Evolutionary conservation across 768 basidiomycete genomes (phyloP), one percentile per base, ranked within the genome.

Genomic region (Suillus subalutaceus): DNA sequence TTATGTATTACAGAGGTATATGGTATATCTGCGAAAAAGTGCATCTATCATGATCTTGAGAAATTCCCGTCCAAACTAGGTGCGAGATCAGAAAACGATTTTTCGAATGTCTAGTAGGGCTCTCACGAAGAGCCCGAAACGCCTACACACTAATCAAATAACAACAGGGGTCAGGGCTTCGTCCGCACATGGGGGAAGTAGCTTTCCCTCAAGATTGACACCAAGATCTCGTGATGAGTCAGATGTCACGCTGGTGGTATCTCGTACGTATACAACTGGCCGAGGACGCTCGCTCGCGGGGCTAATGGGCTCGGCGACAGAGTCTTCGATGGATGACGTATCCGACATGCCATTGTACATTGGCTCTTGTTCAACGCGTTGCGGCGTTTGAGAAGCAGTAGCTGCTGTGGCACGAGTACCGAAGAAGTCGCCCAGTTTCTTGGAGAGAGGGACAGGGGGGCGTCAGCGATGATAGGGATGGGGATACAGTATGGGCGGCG

Each of bases 361-460:
- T 48, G 67, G 62, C 62, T 74, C 76, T 44, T 63, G 73, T 64
- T 78, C 74, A 23, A 71, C 18, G n/a, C 65, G 68, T 66, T 67
- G 72, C 20, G 70, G 69, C 67, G 68, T 71, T 46, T 69, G 64
- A 66, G 73, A 70, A 16, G 75, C 52, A 0, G 80, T 68, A 3
- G 77, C 73, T 0, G 77, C 77, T 16, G 87, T 88, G 61, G 66
- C 72, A 66, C 88, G 81, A 37, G 88, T 81, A 64, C 84, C 80
- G 73, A 93, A 93, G 75, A 93, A 87, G 10, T 88, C 88, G 5
- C 90, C 90, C 53, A 93, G 71, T 78, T 90, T 92, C 71, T 84
- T 83, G 41, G 87, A 77, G n/a, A 88, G 78, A 1, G 86, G 87
- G 20, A 83, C 80, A 30, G 79, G 71, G 71, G 65, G 81, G 72